phyloP scores from a whole-genome alignment of 2,329 filamentous ascomycete species.

The Fusarium liriodendri region DNA sequence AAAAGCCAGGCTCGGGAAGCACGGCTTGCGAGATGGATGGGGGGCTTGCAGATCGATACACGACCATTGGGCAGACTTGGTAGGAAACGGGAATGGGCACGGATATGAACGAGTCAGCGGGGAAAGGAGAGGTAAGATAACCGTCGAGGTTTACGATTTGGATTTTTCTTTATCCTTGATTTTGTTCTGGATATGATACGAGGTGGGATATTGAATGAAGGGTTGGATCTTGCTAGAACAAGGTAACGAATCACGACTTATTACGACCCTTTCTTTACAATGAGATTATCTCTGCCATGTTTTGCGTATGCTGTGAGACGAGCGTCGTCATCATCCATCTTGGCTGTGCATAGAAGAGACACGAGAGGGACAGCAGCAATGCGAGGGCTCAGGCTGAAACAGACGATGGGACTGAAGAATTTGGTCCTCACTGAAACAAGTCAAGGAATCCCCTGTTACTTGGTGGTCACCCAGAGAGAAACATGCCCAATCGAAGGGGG shows the following conservation, averaged over 20 bases:
- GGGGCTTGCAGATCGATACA: slow-evolving; percentile 30
- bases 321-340: neutral
- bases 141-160: slow-evolving; percentile 4
- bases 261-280: slow-evolving; percentile 13
- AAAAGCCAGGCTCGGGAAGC: slow-evolving; percentile 37
- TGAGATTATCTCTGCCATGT: neutral
- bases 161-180: slow-evolving; percentile 6
- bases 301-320: neutral
- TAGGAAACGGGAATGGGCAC: slow-evolving; percentile 17
- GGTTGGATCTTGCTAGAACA: slow-evolving; percentile 28
- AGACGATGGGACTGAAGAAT: neutral
- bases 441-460: neutral
- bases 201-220: slow-evolving; percentile 5
- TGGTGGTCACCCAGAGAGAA: neutral
- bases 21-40: slow-evolving; percentile 32
- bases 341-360: neutral
- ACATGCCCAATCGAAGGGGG: neutral
- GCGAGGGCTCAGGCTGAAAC: neutral
- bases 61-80: slow-evolving; percentile 30
- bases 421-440: neutral
- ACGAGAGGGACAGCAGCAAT: neutral
- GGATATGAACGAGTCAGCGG: slow-evolving; percentile 15
- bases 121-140: slow-evolving; percentile 17
- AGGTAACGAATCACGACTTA: slow-evolving; percentile 42
- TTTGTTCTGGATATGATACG: slow-evolving; percentile 9